phyloP scores from a whole-genome alignment of 345 rosid genomes.

The Linum lewisii region DNA sequence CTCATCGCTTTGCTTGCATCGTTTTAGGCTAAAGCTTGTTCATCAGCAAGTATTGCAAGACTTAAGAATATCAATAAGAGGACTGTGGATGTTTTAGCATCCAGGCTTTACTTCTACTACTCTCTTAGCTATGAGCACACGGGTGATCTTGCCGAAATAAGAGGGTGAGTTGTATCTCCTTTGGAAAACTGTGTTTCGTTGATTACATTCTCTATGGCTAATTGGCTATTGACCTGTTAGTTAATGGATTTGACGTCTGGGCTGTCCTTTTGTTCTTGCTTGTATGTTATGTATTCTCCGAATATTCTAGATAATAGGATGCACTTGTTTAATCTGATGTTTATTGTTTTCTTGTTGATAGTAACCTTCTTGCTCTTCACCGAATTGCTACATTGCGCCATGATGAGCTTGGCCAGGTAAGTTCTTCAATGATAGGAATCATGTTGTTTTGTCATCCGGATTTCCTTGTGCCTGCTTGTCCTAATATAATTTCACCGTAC shows the following conservation, averaged over 20 bases:
- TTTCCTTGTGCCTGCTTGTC: conserved; percentile 11
- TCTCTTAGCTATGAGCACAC: conserved; percentile 71
- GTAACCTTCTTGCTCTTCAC: conserved; percentile 70
- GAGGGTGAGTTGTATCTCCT: conserved; percentile 39
- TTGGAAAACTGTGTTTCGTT: not conserved
- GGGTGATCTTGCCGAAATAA: conserved; percentile 74
- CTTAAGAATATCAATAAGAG: conserved; percentile 62
- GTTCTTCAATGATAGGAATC: conserved; percentile 9
- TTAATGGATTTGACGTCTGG: not conserved
- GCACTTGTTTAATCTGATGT: not conserved
- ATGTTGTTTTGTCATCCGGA: not conserved
- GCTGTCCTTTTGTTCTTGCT: not conserved
- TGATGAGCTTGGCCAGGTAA: conserved; percentile 87
- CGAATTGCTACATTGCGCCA: conserved; percentile 78
- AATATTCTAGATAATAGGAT: not conserved
- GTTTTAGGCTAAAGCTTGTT: conserved; percentile 79
- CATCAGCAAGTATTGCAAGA: conserved; percentile 61
- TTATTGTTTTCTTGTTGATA: conserved; percentile 17
- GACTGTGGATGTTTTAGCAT: conserved; percentile 74
- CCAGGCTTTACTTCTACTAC: conserved; percentile 67
- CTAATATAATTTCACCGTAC: conserved; percentile 7
- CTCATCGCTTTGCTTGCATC: not conserved
- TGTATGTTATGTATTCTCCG: not conserved
- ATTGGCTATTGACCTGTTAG: not conserved
- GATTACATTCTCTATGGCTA: no score